Base-by-base conservation (phyloP, 371 early-diverging fungal species). In the Mortierella sp. region DNA sequence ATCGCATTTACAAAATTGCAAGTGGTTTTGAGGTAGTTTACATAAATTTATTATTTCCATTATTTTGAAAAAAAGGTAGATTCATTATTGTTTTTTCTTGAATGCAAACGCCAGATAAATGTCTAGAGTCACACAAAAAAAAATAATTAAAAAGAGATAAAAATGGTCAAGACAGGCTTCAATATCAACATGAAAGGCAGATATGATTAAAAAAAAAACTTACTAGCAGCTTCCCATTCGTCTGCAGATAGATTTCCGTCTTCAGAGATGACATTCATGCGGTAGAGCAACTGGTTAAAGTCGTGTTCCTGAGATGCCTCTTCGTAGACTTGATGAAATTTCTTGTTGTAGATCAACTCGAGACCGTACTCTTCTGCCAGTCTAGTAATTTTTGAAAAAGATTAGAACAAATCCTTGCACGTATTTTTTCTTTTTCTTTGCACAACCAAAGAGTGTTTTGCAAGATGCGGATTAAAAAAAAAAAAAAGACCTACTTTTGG, bases 161-260 rank as follows among this genome's bases (percentile, higher is more conserved):
- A 23, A 59, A 49, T 61, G 7, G 4, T 19, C 43, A 60, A 31
- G 58, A 55, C 8, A 55, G 40, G 13, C 8, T n/a, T 6, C 1
- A n/a, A 47, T 0, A 47, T n/a, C 47, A n/a, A 47, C 19, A n/a
- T 47, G 47, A 5, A 53, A 29, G 15, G 1, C 31, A 26, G 29
- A 5, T 23, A 7, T 26, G 7, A 53, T 53, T 32, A n/a, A 34
- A 17, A 34, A 4, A 19, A 29, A 47, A 13, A 87, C 75, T 87
- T 85, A 69, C 96, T 95, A 15, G 93, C 90, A 10, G 95, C 96
- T 75, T 98, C 98, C 98, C 98, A 98, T 81, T 98, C 96, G 60
- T 96, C 96, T 4, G 76, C 71, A 0, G 91, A 86, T 65, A 97
- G 89, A 37, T 79, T 83, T 15, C 89, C 88, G 2, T 84, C 70